A percentile compares a stretch with the other conserved stretches of the same genome.
Conservation (phyloP, 2,329 filamentous ascomycete species). For the Claviceps quebecensis region DNA sequence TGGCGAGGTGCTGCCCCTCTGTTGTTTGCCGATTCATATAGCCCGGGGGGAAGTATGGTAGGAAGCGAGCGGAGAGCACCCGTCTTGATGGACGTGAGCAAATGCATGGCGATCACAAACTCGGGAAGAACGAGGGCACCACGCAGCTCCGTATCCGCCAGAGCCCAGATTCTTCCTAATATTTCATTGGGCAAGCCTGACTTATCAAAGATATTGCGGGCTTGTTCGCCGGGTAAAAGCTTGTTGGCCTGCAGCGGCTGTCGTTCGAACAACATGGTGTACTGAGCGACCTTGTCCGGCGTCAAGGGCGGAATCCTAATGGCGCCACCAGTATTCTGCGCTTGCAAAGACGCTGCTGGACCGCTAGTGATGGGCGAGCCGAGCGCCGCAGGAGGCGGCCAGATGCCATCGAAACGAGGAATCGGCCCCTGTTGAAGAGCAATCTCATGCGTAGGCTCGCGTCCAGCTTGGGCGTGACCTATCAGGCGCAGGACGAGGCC, state of each 20-base stretch:
- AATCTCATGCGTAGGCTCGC: conserved; percentile 66
- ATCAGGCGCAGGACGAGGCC: conserved; percentile 87
- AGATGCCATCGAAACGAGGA: conserved; percentile 76
- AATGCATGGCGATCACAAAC: conserved; percentile 96
- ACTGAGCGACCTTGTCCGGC: conserved; percentile 80
- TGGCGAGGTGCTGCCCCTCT: conserved; percentile 36
- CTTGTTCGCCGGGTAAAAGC: conserved; percentile 62
- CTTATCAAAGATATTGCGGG: conserved; percentile 90
- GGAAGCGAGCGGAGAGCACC: conserved; percentile 69
- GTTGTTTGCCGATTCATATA: conserved; percentile 82
- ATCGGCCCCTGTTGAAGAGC: conserved; percentile 79
- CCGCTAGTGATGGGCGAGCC: conserved; percentile 22
- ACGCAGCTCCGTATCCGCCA: conserved; percentile 86
- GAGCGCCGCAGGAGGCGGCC: conserved; percentile 12
- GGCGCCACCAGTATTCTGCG: conserved; percentile 50
- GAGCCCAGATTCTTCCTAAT: conserved; percentile 88
- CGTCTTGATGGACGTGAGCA: conserved; percentile 82
- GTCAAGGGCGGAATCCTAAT: conserved; percentile 81
- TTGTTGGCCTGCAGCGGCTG: conserved; percentile 61
- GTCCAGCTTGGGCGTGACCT: conserved; percentile 82
- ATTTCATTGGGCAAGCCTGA: conserved; percentile 80
- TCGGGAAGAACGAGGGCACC: conserved; percentile 77
- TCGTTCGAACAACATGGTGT: conserved; percentile 78
- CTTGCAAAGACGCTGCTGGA: conserved; percentile 35
- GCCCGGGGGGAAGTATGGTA: conserved; percentile 61